Evolutionary conservation across 169 alveolate species (phyloP).

Genomic region (Eimeria necatrix): DNA sequence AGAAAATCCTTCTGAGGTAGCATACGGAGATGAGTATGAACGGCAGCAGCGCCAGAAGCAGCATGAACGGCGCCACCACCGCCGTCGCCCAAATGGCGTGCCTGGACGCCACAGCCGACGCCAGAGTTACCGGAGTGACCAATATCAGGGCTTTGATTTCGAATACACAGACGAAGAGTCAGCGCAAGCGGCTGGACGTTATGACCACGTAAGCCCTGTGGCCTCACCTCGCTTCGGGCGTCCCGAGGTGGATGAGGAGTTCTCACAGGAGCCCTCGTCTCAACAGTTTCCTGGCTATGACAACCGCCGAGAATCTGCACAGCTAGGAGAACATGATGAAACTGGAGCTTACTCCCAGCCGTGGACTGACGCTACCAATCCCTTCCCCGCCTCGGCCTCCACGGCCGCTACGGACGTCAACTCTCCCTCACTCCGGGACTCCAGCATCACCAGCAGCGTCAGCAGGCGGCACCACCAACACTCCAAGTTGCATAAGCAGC

Average conservation of each 20-base stretch:
- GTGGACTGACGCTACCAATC: not conserved
- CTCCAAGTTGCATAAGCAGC: not conserved
- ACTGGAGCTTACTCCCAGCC: not conserved
- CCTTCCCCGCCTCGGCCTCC: constrained; percentile 11
- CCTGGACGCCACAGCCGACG: no score
- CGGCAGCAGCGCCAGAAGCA: constrained; percentile 32
- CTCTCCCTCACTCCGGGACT: not conserved
- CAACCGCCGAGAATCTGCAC: not conserved
- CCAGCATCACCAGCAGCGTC: not conserved
- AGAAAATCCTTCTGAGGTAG: no score
- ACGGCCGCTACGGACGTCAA: not conserved
- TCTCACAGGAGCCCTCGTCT: not conserved
- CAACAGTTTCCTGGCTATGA: not conserved
- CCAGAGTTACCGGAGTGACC: no score
- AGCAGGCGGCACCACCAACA: not conserved
- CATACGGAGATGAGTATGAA: not conserved
- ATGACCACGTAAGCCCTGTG: constrained; percentile 36
- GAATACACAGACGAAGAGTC: not conserved
- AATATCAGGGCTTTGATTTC: not conserved
- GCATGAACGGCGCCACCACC: constrained; percentile 7
- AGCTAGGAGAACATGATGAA: not conserved
- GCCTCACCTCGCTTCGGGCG: constrained; percentile 41
- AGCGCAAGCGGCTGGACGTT: not conserved
- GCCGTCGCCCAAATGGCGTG: no score
- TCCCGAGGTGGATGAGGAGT: not conserved